Percentiles rank a stretch among this genome's conserved stretches.
Conservation (phyloP, 2,329 filamentous ascomycete species). For the Penicillium sp. region DNA sequence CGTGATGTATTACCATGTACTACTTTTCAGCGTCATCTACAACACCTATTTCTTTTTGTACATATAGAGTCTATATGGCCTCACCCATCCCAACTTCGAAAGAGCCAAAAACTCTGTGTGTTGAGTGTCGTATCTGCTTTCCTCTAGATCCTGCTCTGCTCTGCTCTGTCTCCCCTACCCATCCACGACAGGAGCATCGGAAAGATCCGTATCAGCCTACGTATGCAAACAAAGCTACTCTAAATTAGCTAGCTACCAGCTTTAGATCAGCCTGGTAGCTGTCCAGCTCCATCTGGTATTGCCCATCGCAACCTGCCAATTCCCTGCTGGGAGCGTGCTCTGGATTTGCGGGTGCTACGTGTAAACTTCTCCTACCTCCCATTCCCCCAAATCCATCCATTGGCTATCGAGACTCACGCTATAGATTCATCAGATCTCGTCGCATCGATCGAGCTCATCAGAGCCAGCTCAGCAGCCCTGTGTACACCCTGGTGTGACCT, state of each 20-base stretch:
- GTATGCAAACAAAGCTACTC: no score
- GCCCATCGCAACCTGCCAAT: neutral
- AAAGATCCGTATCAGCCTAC: neutral
- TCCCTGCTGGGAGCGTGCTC: neutral
- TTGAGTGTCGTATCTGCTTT: slow-evolving; percentile 29
- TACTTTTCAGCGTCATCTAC: slow-evolving; percentile 37
- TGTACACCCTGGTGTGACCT: slow-evolving; percentile 2
- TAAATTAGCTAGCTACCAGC: neutral
- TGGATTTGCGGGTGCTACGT: slow-evolving; percentile 6
- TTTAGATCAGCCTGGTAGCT: neutral
- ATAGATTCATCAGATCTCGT: neutral
- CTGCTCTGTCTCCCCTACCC: no score
- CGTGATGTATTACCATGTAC: slow-evolving; percentile 38
- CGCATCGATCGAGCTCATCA: slow-evolving; percentile 5
- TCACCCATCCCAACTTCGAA: slow-evolving; percentile 31
- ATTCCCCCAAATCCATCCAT: slow-evolving; percentile 14
- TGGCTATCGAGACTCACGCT: slow-evolving; percentile 13
- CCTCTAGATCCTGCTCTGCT: slow-evolving; percentile 2
- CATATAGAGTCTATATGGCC: slow-evolving; percentile 36
- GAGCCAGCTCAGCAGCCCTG: neutral
- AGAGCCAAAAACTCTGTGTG: slow-evolving; percentile 37
- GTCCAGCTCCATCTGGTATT: slow-evolving; percentile 1
- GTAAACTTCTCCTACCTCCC: slow-evolving; percentile 9
- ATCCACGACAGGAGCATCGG: neutral
- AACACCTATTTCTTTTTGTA: slow-evolving; percentile 35